Percentiles rank a stretch among this genome's conserved stretches.
Conservation (phyloP, 805 yeast species). For the Limtongia smithiae region DNA sequence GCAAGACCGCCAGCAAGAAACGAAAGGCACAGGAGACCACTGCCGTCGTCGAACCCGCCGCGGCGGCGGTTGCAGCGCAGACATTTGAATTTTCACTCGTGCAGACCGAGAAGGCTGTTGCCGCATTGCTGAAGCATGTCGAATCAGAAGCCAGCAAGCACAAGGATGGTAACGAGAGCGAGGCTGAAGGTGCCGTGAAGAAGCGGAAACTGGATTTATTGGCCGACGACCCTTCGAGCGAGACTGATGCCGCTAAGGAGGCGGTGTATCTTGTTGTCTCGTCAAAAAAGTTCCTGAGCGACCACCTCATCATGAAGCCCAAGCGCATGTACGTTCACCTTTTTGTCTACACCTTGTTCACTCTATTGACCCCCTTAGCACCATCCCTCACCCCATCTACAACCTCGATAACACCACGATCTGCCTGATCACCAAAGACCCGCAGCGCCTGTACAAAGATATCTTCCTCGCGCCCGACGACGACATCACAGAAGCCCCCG, state of each 20-base stretch:
- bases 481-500: slow-evolving; percentile 21
- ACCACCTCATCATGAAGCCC: slow-evolving; percentile 49
- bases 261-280: slow-evolving; percentile 57
- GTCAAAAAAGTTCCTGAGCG: slow-evolving; percentile 60
- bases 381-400: slow-evolving; percentile 46
- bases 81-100: slow-evolving; percentile 17
- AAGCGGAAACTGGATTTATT: slow-evolving; percentile 45
- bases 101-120: slow-evolving; percentile 38
- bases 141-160: slow-evolving; percentile 30
- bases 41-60: neutral
- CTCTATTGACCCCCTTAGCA: slow-evolving; percentile 27
- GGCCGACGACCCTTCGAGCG: slow-evolving; percentile 56
- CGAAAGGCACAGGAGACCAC: neutral
- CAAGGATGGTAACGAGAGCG: slow-evolving; percentile 29
- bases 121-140: slow-evolving; percentile 63
- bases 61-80: neutral
- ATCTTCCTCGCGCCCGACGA: slow-evolving; percentile 33
- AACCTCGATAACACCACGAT: slow-evolving; percentile 48
- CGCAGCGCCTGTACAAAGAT: slow-evolving; percentile 44
- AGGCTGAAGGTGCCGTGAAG: slow-evolving; percentile 33
- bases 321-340: slow-evolving; percentile 34
- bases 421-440: slow-evolving; percentile 71
- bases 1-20: neutral
- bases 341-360: neutral
- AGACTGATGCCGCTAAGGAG: slow-evolving; percentile 35